phyloP scores from a whole-genome alignment of 306 rosid species.

The Sophora flavescens region DNA sequence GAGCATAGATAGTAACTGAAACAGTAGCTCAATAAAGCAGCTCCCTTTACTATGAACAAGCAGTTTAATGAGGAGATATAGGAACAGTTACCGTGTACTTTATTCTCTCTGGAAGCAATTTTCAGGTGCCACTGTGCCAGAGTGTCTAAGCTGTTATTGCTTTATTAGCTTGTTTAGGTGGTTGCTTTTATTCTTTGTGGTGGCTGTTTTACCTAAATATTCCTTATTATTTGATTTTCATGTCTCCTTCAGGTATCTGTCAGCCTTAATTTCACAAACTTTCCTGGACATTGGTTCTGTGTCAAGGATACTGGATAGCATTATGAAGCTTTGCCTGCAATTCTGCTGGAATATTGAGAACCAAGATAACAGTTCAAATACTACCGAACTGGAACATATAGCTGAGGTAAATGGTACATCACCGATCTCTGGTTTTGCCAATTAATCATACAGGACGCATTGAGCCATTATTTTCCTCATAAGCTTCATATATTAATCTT shows the following conservation, averaged over 20 bases:
- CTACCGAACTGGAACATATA: conserved; percentile 87
- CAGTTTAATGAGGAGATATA: conserved; percentile 42
- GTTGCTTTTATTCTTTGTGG: conserved; percentile 36
- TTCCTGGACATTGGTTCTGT: conserved; percentile 98
- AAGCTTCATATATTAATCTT: conserved; percentile 15
- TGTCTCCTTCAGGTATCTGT: conserved; percentile 68
- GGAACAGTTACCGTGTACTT: not conserved
- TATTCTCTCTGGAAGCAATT: conserved; percentile 31
- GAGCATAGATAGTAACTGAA: not conserved
- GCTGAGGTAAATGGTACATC: conserved; percentile 74
- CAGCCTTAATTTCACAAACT: conserved; percentile 93
- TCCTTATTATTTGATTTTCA: conserved; percentile 34
- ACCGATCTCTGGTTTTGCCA: not conserved
- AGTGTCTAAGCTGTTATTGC: not conserved
- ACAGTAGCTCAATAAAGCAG: not conserved
- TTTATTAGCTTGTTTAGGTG: conserved; percentile 34
- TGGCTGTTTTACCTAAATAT: conserved; percentile 27
- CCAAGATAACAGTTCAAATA: conserved; percentile 76
- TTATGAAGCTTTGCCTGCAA: conserved; percentile 96
- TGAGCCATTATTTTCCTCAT: conserved; percentile 23
- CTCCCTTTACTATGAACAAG: conserved; percentile 1
- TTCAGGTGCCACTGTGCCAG: conserved; percentile 9
- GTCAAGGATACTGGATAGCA: conserved; percentile 94
- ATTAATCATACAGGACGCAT: conserved; percentile 2
- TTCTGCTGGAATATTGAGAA: conserved; percentile 94